Evolutionary conservation across 176 grass and related monocot species (phyloP).

Genomic region (Zizania latifolia): DNA sequence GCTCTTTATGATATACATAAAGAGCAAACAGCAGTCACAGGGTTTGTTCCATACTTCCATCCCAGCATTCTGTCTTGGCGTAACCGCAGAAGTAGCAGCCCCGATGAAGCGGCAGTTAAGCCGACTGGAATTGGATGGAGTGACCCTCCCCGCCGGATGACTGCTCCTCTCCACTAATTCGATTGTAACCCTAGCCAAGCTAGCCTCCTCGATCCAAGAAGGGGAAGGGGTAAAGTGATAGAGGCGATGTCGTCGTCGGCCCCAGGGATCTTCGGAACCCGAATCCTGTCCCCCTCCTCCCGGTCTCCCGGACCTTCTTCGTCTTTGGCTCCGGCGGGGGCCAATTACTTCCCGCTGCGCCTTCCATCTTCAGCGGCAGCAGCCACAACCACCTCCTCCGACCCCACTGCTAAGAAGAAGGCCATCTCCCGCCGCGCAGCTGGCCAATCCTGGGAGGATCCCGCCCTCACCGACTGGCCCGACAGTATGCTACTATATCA

Average conservation of each 20-base stretch:
- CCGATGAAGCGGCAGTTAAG: too few species aligned
- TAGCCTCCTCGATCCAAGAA: background rate
- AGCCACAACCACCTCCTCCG: conserved; percentile 27
- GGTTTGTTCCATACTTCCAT: too few species aligned
- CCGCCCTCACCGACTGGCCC: conserved; percentile 88
- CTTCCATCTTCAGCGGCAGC: conserved; percentile 72
- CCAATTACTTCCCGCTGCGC: conserved; percentile 74
- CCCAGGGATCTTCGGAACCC: conserved; percentile 9
- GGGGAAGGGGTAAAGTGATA: background rate
- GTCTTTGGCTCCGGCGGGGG: conserved; percentile 2
- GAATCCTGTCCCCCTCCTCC: conserved; percentile 30
- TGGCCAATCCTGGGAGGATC: conserved; percentile 80
- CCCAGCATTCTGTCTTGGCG: too few species aligned
- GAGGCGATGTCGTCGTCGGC: background rate
- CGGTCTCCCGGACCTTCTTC: conserved; percentile 13
- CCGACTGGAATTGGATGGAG: too few species aligned
- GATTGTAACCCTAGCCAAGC: too few species aligned
- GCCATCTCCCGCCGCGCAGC: conserved; percentile 71
- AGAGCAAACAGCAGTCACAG: too few species aligned
- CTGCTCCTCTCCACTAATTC: too few species aligned
- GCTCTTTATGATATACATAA: too few species aligned
- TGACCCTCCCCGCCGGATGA: too few species aligned
- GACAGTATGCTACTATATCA: too few species aligned
- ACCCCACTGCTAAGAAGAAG: conserved; percentile 55
- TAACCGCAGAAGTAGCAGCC: too few species aligned